Percentiles rank a stretch among this genome's conserved stretches.
Conservation (phyloP, 2,329 filamentous ascomycete species). For the Periconia digitata region DNA sequence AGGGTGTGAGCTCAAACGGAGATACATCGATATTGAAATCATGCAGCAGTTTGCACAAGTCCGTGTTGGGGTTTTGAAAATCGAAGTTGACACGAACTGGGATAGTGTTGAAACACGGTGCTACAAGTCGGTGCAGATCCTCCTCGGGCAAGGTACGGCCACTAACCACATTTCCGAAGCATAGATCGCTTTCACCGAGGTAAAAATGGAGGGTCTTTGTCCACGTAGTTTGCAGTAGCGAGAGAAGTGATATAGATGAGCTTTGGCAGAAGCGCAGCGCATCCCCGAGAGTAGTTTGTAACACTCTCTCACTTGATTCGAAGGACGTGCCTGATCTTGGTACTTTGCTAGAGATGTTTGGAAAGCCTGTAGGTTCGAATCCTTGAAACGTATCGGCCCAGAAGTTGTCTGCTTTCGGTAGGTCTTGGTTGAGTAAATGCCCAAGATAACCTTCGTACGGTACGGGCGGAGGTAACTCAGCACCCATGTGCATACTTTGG, state of each 20-base stretch:
- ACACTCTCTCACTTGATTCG: constrained; percentile 26
- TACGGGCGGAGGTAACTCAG: constrained; percentile 52
- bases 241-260: constrained; percentile 54
- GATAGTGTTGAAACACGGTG: constrained; percentile 89
- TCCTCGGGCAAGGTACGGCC: constrained; percentile 70
- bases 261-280: constrained; percentile 24
- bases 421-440: constrained; percentile 55
- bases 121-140: constrained; percentile 71
- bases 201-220: constrained; percentile 62
- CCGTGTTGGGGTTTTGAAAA: constrained; percentile 52
- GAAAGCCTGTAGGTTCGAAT: constrained; percentile 52
- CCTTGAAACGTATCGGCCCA: constrained; percentile 63
- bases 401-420: constrained; percentile 59
- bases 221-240: constrained; percentile 74
- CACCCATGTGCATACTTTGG: constrained; percentile 57
- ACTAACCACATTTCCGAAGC: constrained; percentile 84
- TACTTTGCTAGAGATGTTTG: constrained; percentile 30
- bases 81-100: constrained; percentile 65
- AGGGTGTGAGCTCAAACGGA: constrained; percentile 71
- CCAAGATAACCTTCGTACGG: constrained; percentile 66
- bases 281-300: constrained; percentile 24
- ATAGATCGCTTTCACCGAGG: constrained; percentile 65
- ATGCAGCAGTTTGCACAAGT: constrained; percentile 64
- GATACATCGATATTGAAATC: constrained; percentile 63
- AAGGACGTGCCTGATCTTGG: neutral